These are phyloP conservation scores for Talaromyces liani DNA, from an alignment of 495 filamentous ascomycete species.

Conservation along the genomic window DNA sequence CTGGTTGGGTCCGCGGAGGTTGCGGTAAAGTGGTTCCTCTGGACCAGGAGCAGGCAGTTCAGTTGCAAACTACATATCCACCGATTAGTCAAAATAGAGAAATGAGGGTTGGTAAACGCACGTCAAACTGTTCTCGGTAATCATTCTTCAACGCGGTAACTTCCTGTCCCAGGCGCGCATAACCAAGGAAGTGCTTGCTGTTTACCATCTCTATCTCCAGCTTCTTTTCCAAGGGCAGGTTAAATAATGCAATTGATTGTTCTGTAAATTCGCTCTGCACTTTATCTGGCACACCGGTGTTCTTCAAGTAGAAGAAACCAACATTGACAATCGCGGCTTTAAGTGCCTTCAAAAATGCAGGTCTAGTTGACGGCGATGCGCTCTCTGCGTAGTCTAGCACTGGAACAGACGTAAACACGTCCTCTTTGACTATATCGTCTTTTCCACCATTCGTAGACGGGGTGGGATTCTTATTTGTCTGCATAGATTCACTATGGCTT, in stretches of 20 bases:
- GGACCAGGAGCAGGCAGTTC: constrained; percentile 60
- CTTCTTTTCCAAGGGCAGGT: constrained; percentile 76
- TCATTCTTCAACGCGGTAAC: constrained; percentile 37
- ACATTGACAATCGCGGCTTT: constrained; percentile 80
- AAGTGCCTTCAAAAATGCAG: constrained; percentile 62
- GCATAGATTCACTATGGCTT: not conserved
- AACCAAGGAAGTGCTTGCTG: constrained; percentile 52
- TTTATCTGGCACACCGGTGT: constrained; percentile 65
- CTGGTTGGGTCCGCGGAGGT: constrained; percentile 72
- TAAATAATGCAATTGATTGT: constrained; percentile 69
- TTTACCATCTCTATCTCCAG: constrained; percentile 88
- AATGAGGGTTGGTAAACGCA: constrained; percentile 38
- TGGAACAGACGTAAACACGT: constrained; percentile 66
- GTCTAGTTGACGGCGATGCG: constrained; percentile 58
- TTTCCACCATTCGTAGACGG: constrained; percentile 10
- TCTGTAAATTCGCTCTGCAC: constrained; percentile 61
- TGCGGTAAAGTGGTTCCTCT: constrained; percentile 63
- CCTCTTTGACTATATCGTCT: not conserved
- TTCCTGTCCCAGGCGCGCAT: constrained; percentile 41
- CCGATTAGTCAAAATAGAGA: not conserved
- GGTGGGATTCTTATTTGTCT: not conserved
- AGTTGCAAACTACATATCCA: constrained; percentile 34
- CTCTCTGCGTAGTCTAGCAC: constrained; percentile 71
- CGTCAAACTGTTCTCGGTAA: constrained; percentile 80
- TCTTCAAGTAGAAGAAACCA: constrained; percentile 86